These are phyloP conservation scores for Colletotrichum truncatum DNA, from an alignment of 2,329 filamentous ascomycete genomes.

Conservation along the genomic window DNA sequence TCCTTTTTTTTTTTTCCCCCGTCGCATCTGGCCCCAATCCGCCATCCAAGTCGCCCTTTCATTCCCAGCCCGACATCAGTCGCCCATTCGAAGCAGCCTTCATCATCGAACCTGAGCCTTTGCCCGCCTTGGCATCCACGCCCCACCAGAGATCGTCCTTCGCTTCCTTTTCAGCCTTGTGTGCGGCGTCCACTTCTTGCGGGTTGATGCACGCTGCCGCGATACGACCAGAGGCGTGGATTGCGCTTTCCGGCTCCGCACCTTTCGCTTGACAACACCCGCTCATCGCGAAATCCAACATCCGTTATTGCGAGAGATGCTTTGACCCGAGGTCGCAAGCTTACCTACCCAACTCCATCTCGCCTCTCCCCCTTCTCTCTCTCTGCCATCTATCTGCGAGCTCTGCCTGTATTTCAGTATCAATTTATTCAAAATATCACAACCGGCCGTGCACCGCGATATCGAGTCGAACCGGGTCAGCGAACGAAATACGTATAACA, in stretches of 20 bases:
- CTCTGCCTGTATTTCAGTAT: not conserved
- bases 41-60: not conserved
- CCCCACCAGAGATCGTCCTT: conserved; percentile 26
- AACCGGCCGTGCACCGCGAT: not conserved
- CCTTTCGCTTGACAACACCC: not conserved
- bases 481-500: not conserved
- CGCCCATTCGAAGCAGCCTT: not conserved
- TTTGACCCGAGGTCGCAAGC: conserved; percentile 17
- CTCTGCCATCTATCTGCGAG: not conserved
- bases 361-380: conserved; percentile 1
- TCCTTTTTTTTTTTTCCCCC: not conserved
- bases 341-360: not conserved
- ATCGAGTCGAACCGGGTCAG: not conserved
- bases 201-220: conserved; percentile 19
- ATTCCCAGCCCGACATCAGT: not conserved
- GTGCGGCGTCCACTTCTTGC: not conserved
- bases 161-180: conserved; percentile 26
- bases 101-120: not conserved
- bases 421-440: not conserved
- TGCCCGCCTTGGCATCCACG: conserved; percentile 23
- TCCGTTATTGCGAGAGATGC: conserved; percentile 15
- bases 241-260: conserved; percentile 7
- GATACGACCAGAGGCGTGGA: conserved; percentile 25
- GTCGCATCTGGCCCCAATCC: not conserved
- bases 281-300: not conserved